Conservation (phyloP, 2,329 filamentous ascomycete genomes). For the Bipolaris zeicola region DNA sequence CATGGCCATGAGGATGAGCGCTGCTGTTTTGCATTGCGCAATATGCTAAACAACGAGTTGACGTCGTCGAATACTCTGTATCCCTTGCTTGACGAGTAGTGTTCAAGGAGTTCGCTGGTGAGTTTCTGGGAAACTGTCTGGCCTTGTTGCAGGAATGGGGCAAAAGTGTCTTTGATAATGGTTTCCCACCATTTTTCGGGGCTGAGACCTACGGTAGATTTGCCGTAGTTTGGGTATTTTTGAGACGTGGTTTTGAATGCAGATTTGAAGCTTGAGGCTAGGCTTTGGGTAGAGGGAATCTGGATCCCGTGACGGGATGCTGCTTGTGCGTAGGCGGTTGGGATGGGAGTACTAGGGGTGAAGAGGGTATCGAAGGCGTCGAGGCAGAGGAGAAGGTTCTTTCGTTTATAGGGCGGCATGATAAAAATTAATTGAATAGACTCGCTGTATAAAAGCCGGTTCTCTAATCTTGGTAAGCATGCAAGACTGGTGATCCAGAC, state of each 20-base stretch:
- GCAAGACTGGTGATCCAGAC: not conserved
- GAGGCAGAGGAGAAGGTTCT: constrained; percentile 63
- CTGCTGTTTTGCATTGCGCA: constrained; percentile 37
- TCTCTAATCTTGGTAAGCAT: not conserved
- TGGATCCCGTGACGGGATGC: constrained; percentile 58
- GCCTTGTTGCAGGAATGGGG: constrained; percentile 30
- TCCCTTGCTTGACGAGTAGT: constrained; percentile 60
- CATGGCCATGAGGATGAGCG: constrained; percentile 39
- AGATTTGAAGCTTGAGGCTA: constrained; percentile 42
- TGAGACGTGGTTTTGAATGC: constrained; percentile 58
- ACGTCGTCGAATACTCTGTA: constrained; percentile 59
- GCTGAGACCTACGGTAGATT: constrained; percentile 54
- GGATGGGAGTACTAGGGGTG: constrained; percentile 57
- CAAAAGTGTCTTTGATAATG: constrained; percentile 60
- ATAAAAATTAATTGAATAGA: constrained; percentile 8
- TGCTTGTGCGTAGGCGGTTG: constrained; percentile 60
- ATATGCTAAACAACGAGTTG: constrained; percentile 51
- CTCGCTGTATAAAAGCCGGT: not conserved
- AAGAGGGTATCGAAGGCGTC: constrained; percentile 72
- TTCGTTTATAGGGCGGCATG: constrained; percentile 18
- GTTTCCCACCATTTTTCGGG: constrained; percentile 65
- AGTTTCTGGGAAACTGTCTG: constrained; percentile 54
- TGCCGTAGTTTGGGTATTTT: constrained; percentile 65
- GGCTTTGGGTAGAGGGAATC: constrained; percentile 46
- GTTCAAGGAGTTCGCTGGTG: constrained; percentile 55